These are phyloP conservation scores for Hura crepitans DNA, from an alignment of 441 rosid species.

Conservation along the genomic window DNA sequence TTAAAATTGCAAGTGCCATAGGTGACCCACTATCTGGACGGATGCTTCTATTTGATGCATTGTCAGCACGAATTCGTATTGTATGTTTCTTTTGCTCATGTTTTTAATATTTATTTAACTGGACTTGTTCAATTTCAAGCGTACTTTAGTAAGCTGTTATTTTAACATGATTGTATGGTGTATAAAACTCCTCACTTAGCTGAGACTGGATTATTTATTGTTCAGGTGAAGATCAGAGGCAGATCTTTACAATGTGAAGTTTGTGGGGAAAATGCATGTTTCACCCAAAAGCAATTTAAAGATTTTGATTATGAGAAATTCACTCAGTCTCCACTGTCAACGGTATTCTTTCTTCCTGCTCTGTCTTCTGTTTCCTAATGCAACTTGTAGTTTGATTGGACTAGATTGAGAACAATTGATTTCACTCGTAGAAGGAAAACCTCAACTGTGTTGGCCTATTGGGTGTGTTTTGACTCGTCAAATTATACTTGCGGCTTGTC, in stretches of 20 bases:
- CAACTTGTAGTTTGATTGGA: neutral
- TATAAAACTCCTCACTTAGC: neutral
- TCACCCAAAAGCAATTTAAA: conserved; percentile 51
- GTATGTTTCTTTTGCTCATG: conserved; percentile 35
- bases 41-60: conserved; percentile 88
- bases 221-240: conserved; percentile 79
- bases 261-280: conserved; percentile 64
- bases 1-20: conserved; percentile 73
- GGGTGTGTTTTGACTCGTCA: neutral
- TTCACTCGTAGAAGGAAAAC: neutral
- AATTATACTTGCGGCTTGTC: neutral
- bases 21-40: conserved; percentile 87
- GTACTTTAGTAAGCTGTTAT: neutral
- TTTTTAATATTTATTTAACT: neutral
- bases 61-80: conserved; percentile 67
- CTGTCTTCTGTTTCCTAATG: neutral
- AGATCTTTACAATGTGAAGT: conserved; percentile 64
- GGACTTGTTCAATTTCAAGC: too few species aligned
- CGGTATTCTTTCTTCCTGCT: conserved; percentile 32
- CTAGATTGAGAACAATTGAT: neutral
- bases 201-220: conserved; percentile 14
- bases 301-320: conserved; percentile 82
- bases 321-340: conserved; percentile 63
- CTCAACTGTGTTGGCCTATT: neutral
- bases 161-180: neutral